Base-by-base conservation (phyloP, 495 filamentous ascomycete species). In the Penicillium coffeae region DNA sequence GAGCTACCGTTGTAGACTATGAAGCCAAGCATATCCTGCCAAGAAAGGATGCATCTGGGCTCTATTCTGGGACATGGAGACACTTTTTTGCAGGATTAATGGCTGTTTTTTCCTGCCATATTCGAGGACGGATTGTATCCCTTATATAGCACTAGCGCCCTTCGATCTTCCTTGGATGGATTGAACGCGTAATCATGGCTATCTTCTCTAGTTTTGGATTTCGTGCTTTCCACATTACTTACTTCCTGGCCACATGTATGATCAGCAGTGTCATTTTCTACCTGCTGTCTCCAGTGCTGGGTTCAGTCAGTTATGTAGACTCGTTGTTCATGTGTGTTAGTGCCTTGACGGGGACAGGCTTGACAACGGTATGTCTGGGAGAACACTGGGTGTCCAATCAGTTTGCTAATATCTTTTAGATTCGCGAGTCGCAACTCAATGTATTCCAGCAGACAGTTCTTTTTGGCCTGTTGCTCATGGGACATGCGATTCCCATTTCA, bases 311-410 rank as follows among this genome's bases (percentile, higher is more conserved):
- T 48, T 94, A 88, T 70, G 77, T 77, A 13, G 87, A 94, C 62
- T 78, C 82, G 19, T 70, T 94, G 15, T 95, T 91, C 60, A 70
- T 93, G 37, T 76, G 79, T 39, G 79, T 86, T 43, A 86, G 80
- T 54, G 87, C 89, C 21, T 90, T 92, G 78, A 91, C 88, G 9
- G 75, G 83, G 42, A 83, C 90, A 21, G 86, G 86, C 0, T 66
- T 90, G 18, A 88, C 84, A 45, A 86, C 81, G 18, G 76, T 83
- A 61, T 65, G 79, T 65, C 33, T n/a, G n/a, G n/a, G n/a, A n/a
- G n/a, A n/a, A n/a, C n/a, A n/a, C n/a, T n/a, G n/a, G n/a, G n/a
- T n/a, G n/a, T n/a, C 14, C 30, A 43, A 25, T 33, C n/a, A 47
- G n/a, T n/a, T 38, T 2, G 14, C 48, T 63, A 16, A 57, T 15